These are phyloP conservation scores for Phytophthora pisi DNA, from an alignment of 352 stramenopile species.

Conservation along the genomic window DNA sequence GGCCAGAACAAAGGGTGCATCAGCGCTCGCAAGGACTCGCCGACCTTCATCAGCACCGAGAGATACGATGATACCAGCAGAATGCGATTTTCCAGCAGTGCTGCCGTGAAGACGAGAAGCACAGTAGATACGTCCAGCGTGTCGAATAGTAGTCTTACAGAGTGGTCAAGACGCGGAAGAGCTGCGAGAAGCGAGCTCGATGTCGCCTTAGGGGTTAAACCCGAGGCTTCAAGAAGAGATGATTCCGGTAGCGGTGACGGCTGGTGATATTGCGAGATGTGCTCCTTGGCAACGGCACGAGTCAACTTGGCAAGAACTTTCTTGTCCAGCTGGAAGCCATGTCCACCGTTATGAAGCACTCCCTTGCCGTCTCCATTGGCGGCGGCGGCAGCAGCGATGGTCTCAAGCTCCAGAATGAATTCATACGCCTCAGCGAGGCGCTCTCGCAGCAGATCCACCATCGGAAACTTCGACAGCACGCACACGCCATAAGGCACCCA, in stretches of 20 bases:
- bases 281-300: constrained; percentile 67
- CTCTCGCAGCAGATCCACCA: constrained; percentile 81
- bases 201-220: constrained; percentile 36
- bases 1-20: constrained; percentile 88
- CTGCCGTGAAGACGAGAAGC: constrained; percentile 75
- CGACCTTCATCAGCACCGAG: constrained; percentile 83
- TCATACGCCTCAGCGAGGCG: constrained; percentile 84
- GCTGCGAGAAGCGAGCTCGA: constrained; percentile 44
- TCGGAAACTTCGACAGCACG: constrained; percentile 82
- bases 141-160: constrained; percentile 80
- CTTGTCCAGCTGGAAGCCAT: constrained; percentile 76
- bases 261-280: constrained; percentile 61
- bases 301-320: constrained; percentile 83
- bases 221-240: constrained; percentile 39
- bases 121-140: constrained; percentile 78
- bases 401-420: constrained; percentile 77
- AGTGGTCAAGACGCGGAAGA: constrained; percentile 75
- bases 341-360: constrained; percentile 16
- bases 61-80: constrained; percentile 82
- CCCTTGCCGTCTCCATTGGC: constrained; percentile 23
- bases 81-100: constrained; percentile 83
- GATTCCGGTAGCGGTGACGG: constrained; percentile 40
- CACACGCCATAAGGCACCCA: constrained; percentile 87
- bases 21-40: constrained; percentile 78
- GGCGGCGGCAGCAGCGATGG: constrained; percentile 45